phyloP scores from a whole-genome alignment of 2,329 filamentous ascomycete genomes.

The Trichoderma asperellum region DNA sequence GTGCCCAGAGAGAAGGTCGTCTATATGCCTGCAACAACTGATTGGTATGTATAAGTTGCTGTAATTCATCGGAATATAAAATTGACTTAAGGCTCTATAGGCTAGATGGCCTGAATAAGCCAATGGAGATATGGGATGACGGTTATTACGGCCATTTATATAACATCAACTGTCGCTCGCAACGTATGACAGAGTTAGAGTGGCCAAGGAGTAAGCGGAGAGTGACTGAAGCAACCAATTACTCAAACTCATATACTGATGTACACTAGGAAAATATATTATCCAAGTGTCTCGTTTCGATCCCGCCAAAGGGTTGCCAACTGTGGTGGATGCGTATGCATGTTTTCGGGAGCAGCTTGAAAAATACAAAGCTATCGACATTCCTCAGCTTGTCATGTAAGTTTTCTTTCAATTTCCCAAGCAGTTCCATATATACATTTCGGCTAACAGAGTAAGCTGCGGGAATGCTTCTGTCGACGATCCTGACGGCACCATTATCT shows the following conservation, averaged over 20 bases:
- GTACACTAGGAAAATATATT: constrained; percentile 65
- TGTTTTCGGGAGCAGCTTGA: constrained; percentile 68
- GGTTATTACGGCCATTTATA: constrained; percentile 78
- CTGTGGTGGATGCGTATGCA: constrained; percentile 75
- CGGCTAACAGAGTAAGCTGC: constrained; percentile 44
- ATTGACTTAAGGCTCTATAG: neutral
- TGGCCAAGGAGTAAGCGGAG: constrained; percentile 54
- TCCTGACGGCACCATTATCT: constrained; percentile 73
- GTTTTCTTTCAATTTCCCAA: constrained; percentile 30
- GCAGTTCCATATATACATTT: neutral
- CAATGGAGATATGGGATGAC: constrained; percentile 69
- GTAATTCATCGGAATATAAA: fast-evolving
- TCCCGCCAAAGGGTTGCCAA: constrained; percentile 79
- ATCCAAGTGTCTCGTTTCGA: constrained; percentile 82
- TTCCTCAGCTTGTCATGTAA: constrained; percentile 72
- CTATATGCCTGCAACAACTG: constrained; percentile 79
- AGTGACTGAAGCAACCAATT: neutral
- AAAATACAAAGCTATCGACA: constrained; percentile 47
- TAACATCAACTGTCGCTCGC: constrained; percentile 62
- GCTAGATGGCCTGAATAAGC: constrained; percentile 81
- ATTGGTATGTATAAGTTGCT: constrained; percentile 53
- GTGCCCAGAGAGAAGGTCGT: constrained; percentile 69
- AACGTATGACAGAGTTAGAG: constrained; percentile 61
- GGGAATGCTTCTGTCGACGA: constrained; percentile 83
- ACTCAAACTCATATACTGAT: neutral